Evolutionary conservation across 352 stramenopile genomes (phyloP).

Genomic region (Globisporangium splendens): DNA sequence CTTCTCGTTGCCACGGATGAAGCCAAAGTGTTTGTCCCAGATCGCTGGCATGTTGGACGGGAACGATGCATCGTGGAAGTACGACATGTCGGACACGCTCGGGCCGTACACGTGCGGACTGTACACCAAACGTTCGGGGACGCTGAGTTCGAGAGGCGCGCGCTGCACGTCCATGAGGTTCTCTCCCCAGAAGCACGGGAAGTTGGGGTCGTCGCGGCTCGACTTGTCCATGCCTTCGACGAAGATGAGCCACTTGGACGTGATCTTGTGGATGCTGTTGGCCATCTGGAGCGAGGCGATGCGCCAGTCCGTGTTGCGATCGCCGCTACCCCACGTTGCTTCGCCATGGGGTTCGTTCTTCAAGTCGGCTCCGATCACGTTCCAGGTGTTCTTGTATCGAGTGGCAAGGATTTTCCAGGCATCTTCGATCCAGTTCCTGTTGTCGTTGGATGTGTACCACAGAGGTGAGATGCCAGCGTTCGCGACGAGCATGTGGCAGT

Average conservation of each 20-base stretch:
- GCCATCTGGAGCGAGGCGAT: slow-evolving; percentile 4
- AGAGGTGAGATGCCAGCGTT: too few relatives aligned
- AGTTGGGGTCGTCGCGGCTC: slow-evolving; percentile 3
- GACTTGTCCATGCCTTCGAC: slow-evolving; percentile 12
- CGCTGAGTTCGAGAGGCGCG: slow-evolving; percentile 1
- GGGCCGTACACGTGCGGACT: slow-evolving; percentile 12
- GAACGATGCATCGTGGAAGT: not conserved
- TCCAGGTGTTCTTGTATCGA: slow-evolving; percentile 16
- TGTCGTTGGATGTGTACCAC: too few relatives aligned
- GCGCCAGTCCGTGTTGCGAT: slow-evolving; percentile 12
- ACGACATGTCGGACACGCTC: slow-evolving; percentile 3
- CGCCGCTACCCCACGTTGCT: slow-evolving; percentile 10
- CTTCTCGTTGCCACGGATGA: not conserved
- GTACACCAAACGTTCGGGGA: slow-evolving; percentile 14
- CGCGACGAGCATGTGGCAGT: too few relatives aligned
- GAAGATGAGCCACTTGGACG: slow-evolving; percentile 18
- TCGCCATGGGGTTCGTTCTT: slow-evolving; percentile 16
- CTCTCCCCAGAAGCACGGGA: slow-evolving; percentile 14
- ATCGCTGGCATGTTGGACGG: slow-evolving; percentile 22
- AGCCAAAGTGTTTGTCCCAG: slow-evolving; percentile 21
- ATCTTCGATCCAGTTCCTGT: too few relatives aligned
- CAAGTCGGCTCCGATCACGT: slow-evolving; percentile 13
- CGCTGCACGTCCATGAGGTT: slow-evolving; percentile 10
- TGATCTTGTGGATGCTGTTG: slow-evolving; percentile 9
- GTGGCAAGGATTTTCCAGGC: too few relatives aligned